Evolutionary conservation across 352 stramenopile genomes (phyloP), one percentile per base, ranked within the genome.

Genomic region (Blastocystis sp.): DNA sequence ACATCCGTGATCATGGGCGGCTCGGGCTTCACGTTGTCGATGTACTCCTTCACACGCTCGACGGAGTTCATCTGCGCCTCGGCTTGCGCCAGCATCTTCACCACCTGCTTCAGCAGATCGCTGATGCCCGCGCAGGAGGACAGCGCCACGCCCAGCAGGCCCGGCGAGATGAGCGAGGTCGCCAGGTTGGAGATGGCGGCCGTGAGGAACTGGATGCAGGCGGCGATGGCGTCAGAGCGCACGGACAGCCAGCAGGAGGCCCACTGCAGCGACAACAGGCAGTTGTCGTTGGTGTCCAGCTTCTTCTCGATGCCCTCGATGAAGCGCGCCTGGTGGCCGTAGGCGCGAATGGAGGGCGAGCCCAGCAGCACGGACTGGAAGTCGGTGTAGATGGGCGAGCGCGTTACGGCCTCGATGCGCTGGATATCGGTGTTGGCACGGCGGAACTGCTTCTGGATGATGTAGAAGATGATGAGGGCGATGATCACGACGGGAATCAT

Each of bases 31-130:
- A 63, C 42, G 7, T 45, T 66, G 45, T 90, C 89, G 19, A 90
- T 80, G 38, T 89, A 89, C 60, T 78, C 76, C 17, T 74, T 43
- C 10, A 90, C 17, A 24, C 89, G 65, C 70, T 90, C 89, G 2
- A 90, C 89, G 9, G 76, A 89, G 17, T 89, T 90, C 24, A 90
- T 84, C 48, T 89, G 79, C 6, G 77, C 76, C 52, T 90, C 89
- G 1, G 87, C 52, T 52, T 90, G 87, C 19, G 76, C 89, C 9
- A 78, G 24, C 70, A 90, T 80, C 4, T 68, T 42, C 45, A 52
- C 81, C 1, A 54, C 64, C 24, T 90, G 84, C 42, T 90, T 77
- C n/a, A 90, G 28, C 10, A 77, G 66, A 9, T 62, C 63, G 21
- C 38, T 34, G 17, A 74, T 89, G 24, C 90, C 68, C 54, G 89